Percentiles rank a stretch among this genome's conserved stretches.
Evolutionary conservation across 2,329 filamentous ascomycete genomes (phyloP).

Genomic region (Endocalyx cinctus): DNA sequence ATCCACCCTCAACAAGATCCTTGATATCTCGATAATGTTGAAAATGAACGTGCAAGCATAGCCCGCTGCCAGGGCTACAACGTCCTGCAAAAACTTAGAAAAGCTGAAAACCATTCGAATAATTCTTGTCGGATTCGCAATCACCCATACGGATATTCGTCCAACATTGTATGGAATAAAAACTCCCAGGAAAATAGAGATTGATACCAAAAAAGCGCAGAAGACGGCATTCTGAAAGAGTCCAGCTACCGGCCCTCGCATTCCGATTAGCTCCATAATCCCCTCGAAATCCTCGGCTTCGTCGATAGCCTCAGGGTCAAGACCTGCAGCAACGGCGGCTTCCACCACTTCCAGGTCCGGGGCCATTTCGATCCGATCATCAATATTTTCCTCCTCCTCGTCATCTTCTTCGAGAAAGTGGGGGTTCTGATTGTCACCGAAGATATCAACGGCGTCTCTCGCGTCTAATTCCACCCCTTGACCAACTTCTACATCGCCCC

Average conservation of each 20-base stretch:
- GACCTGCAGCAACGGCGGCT: conserved; percentile 60
- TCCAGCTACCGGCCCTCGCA: conserved; percentile 87
- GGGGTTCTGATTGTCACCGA: conserved; percentile 41
- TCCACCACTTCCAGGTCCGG: conserved; percentile 51
- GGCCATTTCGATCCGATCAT: conserved; percentile 38
- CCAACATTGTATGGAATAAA: conserved; percentile 92
- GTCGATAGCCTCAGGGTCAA: conserved; percentile 73
- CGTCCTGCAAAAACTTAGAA: conserved; percentile 77
- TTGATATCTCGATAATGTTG: conserved; percentile 34
- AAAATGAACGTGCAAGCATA: conserved; percentile 41
- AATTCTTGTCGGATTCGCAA: conserved; percentile 75
- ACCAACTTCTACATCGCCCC: conserved; percentile 47
- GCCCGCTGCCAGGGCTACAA: conserved; percentile 61
- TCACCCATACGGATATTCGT: conserved; percentile 72
- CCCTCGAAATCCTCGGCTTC: conserved; percentile 94
- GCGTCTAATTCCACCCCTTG: conserved; percentile 34
- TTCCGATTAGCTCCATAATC: conserved; percentile 90
- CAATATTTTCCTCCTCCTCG: conserved; percentile 19
- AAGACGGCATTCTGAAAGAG: conserved; percentile 95
- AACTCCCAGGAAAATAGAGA: conserved; percentile 79
- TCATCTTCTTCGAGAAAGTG: conserved; percentile 35
- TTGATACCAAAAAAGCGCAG: conserved; percentile 81
- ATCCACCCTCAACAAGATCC: conserved; percentile 28
- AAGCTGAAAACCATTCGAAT: conserved; percentile 66
- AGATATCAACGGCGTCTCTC: conserved; percentile 55